phyloP scores from a whole-genome alignment of 2,329 filamentous ascomycete species.

The Colletotrichum zoysiae region DNA sequence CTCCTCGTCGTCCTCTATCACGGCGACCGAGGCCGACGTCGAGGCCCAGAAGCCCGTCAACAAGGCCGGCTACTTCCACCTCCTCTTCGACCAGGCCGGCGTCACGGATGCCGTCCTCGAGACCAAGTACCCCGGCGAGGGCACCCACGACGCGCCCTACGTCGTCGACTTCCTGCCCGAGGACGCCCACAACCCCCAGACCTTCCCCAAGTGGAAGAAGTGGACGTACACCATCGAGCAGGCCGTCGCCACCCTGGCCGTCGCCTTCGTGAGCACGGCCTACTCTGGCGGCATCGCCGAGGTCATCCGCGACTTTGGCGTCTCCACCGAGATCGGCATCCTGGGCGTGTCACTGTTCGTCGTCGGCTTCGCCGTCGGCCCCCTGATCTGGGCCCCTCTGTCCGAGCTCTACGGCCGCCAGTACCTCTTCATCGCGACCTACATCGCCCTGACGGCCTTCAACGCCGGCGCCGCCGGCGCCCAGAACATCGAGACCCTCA shows the following conservation, averaged over 20 bases:
- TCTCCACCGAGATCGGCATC: conserved; percentile 58
- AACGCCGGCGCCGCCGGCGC: conserved; percentile 70
- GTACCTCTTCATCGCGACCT: conserved; percentile 69
- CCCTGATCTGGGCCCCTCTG: conserved; percentile 73
- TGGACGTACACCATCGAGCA: conserved; percentile 73
- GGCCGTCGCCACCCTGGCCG: conserved; percentile 72
- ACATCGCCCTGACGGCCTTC: conserved; percentile 69
- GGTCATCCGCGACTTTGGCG: conserved; percentile 64
- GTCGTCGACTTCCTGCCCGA: conserved; percentile 73
- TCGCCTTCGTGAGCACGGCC: conserved; percentile 74
- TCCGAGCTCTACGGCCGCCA: conserved; percentile 73
- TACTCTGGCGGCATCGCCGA: conserved; percentile 67
- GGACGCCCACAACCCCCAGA: conserved; percentile 74
- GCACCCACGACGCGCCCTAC: conserved; percentile 73
- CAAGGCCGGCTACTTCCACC: conserved; percentile 60
- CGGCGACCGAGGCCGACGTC: conserved; percentile 54
- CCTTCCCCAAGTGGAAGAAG: conserved; percentile 66
- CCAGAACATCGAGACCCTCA: conserved; percentile 67
- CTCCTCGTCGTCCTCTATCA: conserved; percentile 49
- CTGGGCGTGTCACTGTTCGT: conserved; percentile 63
- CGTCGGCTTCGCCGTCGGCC: conserved; percentile 68
- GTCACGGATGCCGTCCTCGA: conserved; percentile 69
- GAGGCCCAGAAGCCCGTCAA: conserved; percentile 55
- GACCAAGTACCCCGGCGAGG: conserved; percentile 68
- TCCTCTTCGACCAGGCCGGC: conserved; percentile 69